These are phyloP conservation scores for Coemansia sp. DNA, from an alignment of 192 early-diverging fungal genomes.

Conservation along the genomic window DNA sequence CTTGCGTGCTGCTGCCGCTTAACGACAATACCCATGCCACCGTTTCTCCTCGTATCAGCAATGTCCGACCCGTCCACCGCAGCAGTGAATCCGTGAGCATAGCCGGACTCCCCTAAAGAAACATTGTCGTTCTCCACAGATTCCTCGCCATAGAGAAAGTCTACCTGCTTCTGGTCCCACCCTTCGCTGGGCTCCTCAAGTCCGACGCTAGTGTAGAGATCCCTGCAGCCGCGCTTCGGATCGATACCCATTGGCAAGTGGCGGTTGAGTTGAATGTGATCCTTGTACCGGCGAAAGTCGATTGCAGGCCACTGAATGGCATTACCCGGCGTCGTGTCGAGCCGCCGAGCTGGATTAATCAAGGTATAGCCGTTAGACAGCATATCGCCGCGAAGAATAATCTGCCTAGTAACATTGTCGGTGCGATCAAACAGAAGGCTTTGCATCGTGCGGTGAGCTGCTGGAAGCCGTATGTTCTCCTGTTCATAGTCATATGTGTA, in stretches of 20 bases:
- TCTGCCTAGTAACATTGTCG: slow-evolving; percentile 18
- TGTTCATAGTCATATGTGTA: slow-evolving; percentile 3
- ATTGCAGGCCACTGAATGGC: slow-evolving; percentile 20
- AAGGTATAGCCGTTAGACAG: neutral
- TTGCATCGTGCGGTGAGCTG: slow-evolving; percentile 28
- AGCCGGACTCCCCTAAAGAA: neutral
- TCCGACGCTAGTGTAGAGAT: neutral
- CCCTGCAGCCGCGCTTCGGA: neutral
- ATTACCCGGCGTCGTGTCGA: neutral
- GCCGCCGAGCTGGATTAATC: neutral
- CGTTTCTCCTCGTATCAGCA: slow-evolving; percentile 27
- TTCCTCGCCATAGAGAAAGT: neutral
- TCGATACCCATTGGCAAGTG: slow-evolving; percentile 19
- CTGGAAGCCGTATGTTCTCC: neutral
- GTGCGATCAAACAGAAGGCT: slow-evolving; percentile 19
- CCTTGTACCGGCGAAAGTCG: slow-evolving; percentile 17
- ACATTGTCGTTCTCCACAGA: neutral
- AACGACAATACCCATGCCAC: slow-evolving; percentile 39
- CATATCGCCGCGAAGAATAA: slow-evolving; percentile 24
- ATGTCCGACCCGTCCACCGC: slow-evolving; percentile 15
- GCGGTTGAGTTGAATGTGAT: slow-evolving; percentile 3
- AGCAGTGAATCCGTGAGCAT: neutral
- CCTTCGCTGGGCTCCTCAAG: slow-evolving; percentile 42
- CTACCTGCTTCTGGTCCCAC: slow-evolving; percentile 29
- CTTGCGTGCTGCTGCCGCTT: neutral